Base-by-base conservation (phyloP, 2,329 filamentous ascomycete genomes). In the Albophoma yamanashiensis region DNA sequence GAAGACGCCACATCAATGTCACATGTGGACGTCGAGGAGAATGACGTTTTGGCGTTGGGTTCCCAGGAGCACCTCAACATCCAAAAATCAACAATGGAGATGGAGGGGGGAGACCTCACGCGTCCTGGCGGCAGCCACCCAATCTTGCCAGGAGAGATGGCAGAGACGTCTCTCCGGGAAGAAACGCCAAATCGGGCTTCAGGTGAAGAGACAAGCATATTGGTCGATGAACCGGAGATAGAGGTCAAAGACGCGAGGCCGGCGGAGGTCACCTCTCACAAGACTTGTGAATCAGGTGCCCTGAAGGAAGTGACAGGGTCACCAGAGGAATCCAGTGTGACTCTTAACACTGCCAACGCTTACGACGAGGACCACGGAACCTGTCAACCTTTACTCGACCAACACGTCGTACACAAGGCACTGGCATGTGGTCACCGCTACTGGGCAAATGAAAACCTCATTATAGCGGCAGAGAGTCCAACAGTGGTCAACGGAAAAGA, bases 11-110 rank as follows among this genome's bases (percentile, higher is more conserved):
- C 60, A 64, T 64, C 63, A 61, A 64, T 66, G 61, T 62, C 66
- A 61, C 62, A 67, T 61, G 61, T 66, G 61, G 65, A 66, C 64
- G 63, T 62, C 63, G 64, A 65, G 59, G 62, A 63, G 50, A 40
- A 65, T 56, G 67, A 64, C 61, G 66, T 68, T 69, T 65, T 66
- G 65, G 67, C 64, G 61, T 68, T 71, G 58, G 58, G 64, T 66
- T 66, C 66, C 64, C 61, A 67, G 52, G 64, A 66, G 65, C 66
- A 62, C 67, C 64, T 66, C 62, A 62, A 61, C 63, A 61, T 63
- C 59, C 64, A 65, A 57, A 62, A 63, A 53, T 60, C 42, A 55
- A 61, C 58, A 56, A 59, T 59, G 60, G 58, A 43, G 38, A 38
- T 39, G 25, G 45, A 34, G 22, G 45, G 34, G 11, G 17, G 17